These are phyloP conservation scores for Gaeumannomyces sp. DNA, from an alignment of 2,329 filamentous ascomycete genomes.

Conservation along the genomic window DNA sequence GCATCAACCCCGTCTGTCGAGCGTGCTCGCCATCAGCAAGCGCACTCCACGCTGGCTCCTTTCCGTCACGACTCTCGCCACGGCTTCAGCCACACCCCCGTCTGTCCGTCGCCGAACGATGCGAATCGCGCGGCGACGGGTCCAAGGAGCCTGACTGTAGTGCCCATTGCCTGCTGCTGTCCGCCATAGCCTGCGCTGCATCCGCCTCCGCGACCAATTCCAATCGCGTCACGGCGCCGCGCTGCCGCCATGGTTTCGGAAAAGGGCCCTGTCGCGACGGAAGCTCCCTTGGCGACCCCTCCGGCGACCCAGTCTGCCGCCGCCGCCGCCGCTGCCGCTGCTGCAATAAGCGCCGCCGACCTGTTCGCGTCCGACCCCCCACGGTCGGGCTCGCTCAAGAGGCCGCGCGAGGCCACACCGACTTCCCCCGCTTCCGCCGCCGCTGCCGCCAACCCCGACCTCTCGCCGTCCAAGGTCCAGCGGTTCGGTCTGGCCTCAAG, in stretches of 20 bases:
- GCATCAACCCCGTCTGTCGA: neutral
- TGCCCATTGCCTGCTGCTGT: neutral
- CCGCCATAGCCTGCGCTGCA: neutral
- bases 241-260: conserved; percentile 45
- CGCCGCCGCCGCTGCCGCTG: conserved; percentile 28
- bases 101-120: conserved; percentile 20
- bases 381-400: conserved; percentile 37
- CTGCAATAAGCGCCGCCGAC: conserved; percentile 32
- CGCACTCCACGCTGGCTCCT: conserved; percentile 7
- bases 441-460: conserved; percentile 28
- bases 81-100: conserved; percentile 26
- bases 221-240: conserved; percentile 13
- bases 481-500: conserved; percentile 37
- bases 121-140: conserved; percentile 10
- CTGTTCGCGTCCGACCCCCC: conserved; percentile 32
- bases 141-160: conserved; percentile 6
- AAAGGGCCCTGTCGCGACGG: conserved; percentile 45
- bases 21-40: conserved; percentile 1
- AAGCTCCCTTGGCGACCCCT: conserved; percentile 36
- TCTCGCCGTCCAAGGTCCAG: conserved; percentile 49
- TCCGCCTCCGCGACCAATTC: neutral
- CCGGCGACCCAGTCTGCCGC: conserved; percentile 28
- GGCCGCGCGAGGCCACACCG: conserved; percentile 42
- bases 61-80: conserved; percentile 24
- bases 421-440: conserved; percentile 27